Evolutionary conservation across 2,329 filamentous ascomycete species (phyloP).

Genomic region (Pseudogymnoascus verrucosus): DNA sequence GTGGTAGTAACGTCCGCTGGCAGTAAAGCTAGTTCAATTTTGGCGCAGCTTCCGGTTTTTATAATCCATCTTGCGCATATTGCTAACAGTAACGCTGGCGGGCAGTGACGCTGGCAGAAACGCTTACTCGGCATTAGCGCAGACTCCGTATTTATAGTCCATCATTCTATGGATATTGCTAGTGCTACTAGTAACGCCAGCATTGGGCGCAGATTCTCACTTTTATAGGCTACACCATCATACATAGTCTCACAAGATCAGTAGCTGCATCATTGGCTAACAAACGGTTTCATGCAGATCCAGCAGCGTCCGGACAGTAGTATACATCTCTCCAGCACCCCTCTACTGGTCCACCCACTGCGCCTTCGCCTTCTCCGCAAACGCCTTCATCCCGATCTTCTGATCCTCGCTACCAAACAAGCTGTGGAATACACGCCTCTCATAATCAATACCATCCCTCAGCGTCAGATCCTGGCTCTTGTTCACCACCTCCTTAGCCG

Average conservation of each 20-base stretch:
- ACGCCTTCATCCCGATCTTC: slow-evolving; percentile 94
- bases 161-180: not conserved
- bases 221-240: not conserved
- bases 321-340: not conserved
- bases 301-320: not conserved
- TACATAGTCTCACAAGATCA: not conserved
- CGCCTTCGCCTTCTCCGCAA: slow-evolving; percentile 88
- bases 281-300: not conserved
- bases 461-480: slow-evolving; percentile 91
- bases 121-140: not conserved
- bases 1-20: not conserved
- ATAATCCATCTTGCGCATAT: not conserved
- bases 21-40: not conserved
- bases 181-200: not conserved
- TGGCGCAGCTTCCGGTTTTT: not conserved
- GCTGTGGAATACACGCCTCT: slow-evolving; percentile 85
- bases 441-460: slow-evolving; percentile 87
- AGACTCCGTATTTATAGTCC: not conserved
- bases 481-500: slow-evolving; percentile 95
- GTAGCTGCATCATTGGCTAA: not conserved
- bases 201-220: not conserved
- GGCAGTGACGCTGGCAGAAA: not conserved
- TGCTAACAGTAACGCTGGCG: not conserved
- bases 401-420: slow-evolving; percentile 93
- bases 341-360: slow-evolving; percentile 75